A percentile compares a stretch with the other conserved stretches of the same genome.
phyloP scores from a whole-genome alignment of 768 basidiomycete species.

The Calvatia gigantea region DNA sequence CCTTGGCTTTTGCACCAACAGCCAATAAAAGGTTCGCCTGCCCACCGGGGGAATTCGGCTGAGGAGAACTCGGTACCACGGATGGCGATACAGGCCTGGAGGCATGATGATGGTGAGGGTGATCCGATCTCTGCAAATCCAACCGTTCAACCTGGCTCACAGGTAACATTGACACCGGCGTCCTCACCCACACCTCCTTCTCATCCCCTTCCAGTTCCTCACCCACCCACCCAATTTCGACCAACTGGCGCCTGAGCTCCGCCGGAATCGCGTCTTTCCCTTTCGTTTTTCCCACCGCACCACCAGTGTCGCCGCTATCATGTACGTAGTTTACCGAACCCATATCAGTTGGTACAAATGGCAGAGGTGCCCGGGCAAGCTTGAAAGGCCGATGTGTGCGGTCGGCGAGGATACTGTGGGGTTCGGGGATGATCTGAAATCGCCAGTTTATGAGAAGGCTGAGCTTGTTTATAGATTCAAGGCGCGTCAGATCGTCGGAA shows the following conservation, averaged over 20 bases:
- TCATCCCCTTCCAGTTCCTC: slow-evolving; percentile 50
- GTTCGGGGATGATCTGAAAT: slow-evolving; percentile 54
- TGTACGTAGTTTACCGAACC: slow-evolving; percentile 58
- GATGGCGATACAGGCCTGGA: neutral
- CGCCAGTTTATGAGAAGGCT: slow-evolving; percentile 61
- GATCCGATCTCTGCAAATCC: slow-evolving; percentile 27
- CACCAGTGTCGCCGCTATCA: slow-evolving; percentile 31
- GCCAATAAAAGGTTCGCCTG: neutral
- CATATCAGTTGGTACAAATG: slow-evolving; percentile 74
- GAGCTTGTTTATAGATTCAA: slow-evolving; percentile 53
- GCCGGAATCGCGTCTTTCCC: slow-evolving; percentile 51
- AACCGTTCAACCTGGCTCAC: slow-evolving; percentile 51
- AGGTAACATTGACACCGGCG: slow-evolving; percentile 66
- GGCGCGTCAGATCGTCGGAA: slow-evolving; percentile 42
- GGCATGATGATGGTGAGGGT: neutral
- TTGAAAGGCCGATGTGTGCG: slow-evolving; percentile 67
- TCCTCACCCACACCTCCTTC: slow-evolving; percentile 53
- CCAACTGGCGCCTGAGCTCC: slow-evolving; percentile 61
- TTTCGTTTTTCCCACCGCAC: neutral
- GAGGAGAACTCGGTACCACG: slow-evolving; percentile 23
- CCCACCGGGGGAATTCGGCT: slow-evolving; percentile 27
- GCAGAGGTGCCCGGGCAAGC: slow-evolving; percentile 62
- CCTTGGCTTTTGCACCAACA: neutral
- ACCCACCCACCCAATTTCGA: slow-evolving; percentile 74
- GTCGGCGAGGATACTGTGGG: slow-evolving; percentile 56